Base-by-base conservation (phyloP, 768 basidiomycete species). In the Russula emetica region DNA sequence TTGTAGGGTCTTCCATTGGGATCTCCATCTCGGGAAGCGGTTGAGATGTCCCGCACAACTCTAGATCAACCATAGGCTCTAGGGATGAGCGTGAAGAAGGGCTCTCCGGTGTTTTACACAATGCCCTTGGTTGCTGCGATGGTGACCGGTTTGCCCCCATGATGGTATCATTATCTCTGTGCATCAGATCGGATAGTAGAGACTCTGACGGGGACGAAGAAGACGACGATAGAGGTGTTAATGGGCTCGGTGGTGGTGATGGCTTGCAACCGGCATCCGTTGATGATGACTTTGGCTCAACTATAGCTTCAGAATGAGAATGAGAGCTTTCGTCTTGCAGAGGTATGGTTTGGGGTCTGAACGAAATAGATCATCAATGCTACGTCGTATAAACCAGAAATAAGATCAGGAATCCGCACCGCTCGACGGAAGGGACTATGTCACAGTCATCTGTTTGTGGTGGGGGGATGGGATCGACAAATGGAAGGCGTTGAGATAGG, bases 161-260 rank as follows among this genome's bases (percentile, higher is more conserved):
- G n/a, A 14, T 16, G 5, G 5, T 26, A 22, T 7, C 47, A 10
- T 20, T 20, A 18, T 36, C 28, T n/a, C 32, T n/a, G 26, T 28
- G 11, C 14, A 60, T 34, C 28, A 7, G 20, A 50, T 51, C 38
- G 22, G 58, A 36, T 30, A 30, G 13, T 34, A 30, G 55, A 45
- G 63, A 24, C 36, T 36, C 36, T 16, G 16, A 18, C 16, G 38
- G 16, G 16, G 38, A 40, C 38, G 38, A 40, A 34, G 63, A 34
- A 26, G 63, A 55, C 11, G 63, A 28, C 20, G 58, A 42, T 3
- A 64, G 32, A 22, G 63, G 63, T 24, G 63, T 61, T 42, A 64
- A 42, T 26, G 59, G 63, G 59, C 63, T 64, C 8, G 47, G 40
- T n/a, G 54, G 32, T 13, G 47, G 22, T 2, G 59, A 55, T 18